A percentile compares a stretch with the other conserved stretches of the same genome.
phyloP scores from a whole-genome alignment of 257 asterid species.

The Echites panduratus region DNA sequence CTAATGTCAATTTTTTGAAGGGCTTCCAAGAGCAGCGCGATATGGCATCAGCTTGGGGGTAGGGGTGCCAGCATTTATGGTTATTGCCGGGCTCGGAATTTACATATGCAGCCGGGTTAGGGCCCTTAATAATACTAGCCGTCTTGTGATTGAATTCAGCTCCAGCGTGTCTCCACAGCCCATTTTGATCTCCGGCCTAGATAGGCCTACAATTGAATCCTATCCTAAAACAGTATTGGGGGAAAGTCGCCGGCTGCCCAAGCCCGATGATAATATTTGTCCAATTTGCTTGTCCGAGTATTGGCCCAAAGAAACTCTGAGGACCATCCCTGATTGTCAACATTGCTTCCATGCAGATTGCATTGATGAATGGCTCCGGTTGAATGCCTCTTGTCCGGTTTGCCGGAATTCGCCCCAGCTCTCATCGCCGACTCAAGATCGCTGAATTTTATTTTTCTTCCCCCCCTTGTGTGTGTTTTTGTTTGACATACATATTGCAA shows the following conservation, averaged over 20 bases:
- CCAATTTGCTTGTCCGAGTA: constrained; percentile 44
- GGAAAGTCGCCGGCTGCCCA: constrained; percentile 45
- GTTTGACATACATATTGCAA: neutral
- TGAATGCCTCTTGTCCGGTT: constrained; percentile 46
- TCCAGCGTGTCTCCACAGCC: constrained; percentile 22
- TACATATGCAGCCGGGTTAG: constrained; percentile 23
- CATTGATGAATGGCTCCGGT: constrained; percentile 12
- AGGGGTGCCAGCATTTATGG: constrained; percentile 40
- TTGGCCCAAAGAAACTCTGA: constrained; percentile 39
- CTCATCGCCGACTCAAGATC: constrained; percentile 2
- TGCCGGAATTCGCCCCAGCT: constrained; percentile 29
- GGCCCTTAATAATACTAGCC: constrained; percentile 13
- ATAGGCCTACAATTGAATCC: constrained; percentile 38
- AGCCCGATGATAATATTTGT: constrained; percentile 31
- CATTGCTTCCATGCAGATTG: constrained; percentile 53
- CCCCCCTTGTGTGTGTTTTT: neutral
- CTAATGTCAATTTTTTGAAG: constrained; percentile 16
- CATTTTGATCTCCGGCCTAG: constrained; percentile 24
- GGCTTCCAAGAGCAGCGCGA: constrained; percentile 34
- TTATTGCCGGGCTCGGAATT: constrained; percentile 29
- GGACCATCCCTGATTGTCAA: constrained; percentile 45
- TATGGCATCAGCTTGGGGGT: constrained; percentile 38
- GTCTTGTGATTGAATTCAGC: constrained; percentile 24
- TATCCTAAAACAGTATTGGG: constrained; percentile 46
- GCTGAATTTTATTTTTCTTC: neutral